Base-by-base conservation (phyloP, 2,329 filamentous ascomycete species). In the Beauveria sp. region DNA sequence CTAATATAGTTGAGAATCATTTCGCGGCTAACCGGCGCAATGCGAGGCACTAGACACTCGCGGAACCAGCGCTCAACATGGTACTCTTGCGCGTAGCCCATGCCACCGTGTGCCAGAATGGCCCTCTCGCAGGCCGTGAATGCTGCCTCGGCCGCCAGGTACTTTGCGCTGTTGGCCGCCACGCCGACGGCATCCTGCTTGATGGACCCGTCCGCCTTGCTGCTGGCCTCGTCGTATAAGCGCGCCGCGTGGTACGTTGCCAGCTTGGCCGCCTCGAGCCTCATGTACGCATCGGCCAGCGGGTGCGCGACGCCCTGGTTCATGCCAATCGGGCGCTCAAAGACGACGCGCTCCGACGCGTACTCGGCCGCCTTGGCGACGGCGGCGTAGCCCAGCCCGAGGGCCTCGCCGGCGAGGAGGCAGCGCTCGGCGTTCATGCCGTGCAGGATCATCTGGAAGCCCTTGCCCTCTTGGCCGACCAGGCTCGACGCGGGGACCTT, bases 391-490 rank as follows among this genome's bases (percentile, higher is more conserved):
- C 90, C 91, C 0, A 96, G 75, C 0, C 91, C 90, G 0, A 94
- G 78, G 0, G 91, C 90, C 75, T 94, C 90, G 26, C 90, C 90
- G 1, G 89, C 90, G 0, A 92, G 76, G 0, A 92, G 79, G 68
- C 88, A 90, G 2, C 89, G 79, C 71, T 92, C 89, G 0, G 89
- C 88, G 65, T 92, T 92, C 87, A 92, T 90, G 2, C 89, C 88
- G 67, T 91, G 87, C 26, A 92, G 80, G 57, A 92, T 84, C 60
- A 91, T 88, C 67, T 86, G 87, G 79, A 96, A 96, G 0, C 91
- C 91, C 61, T 89, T 80, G 5, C 86, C 85, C 70, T 94, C 88
- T 37, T 82, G 70, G 1, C 91, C 91, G 47, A 96, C 84, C 0
- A 93, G 75, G 0, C 84, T 78, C 46, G 84, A 78, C 0, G 80